phyloP scores from a whole-genome alignment of 768 basidiomycete species.

The Tubosaeta sp. region DNA sequence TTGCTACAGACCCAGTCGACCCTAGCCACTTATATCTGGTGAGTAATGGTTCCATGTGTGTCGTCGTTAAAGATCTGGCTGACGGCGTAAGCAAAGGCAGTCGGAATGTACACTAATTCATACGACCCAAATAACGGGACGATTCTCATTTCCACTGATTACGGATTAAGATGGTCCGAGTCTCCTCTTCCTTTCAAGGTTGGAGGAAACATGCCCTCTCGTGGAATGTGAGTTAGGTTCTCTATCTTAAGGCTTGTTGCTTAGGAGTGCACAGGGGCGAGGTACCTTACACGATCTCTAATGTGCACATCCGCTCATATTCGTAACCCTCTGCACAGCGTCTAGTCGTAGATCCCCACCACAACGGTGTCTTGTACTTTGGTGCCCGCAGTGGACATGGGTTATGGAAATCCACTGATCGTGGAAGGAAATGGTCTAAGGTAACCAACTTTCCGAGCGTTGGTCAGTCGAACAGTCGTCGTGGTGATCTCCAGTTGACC shows the following conservation, averaged over 20 bases:
- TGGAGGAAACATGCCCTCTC: slow-evolving; percentile 42
- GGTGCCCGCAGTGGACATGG: slow-evolving; percentile 63
- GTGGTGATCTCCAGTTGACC: not conserved
- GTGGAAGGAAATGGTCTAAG: slow-evolving; percentile 53
- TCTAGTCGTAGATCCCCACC: slow-evolving; percentile 59
- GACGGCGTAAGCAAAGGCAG: not conserved
- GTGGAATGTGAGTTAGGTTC: slow-evolving; percentile 47
- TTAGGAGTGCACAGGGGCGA: slow-evolving; percentile 6
- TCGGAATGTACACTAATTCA: slow-evolving; percentile 11
- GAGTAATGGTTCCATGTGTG: not conserved
- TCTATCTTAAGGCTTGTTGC: not conserved
- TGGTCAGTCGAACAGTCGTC: slow-evolving; percentile 35
- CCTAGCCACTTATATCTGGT: slow-evolving; percentile 49
- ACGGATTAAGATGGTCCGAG: slow-evolving; percentile 51
- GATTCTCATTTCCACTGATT: slow-evolving; percentile 57
- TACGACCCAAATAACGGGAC: slow-evolving; percentile 27
- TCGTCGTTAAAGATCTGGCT: not conserved
- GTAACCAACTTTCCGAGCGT: slow-evolving; percentile 56
- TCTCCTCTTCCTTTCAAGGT: slow-evolving; percentile 60
- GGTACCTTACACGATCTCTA: not conserved
- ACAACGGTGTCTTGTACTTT: slow-evolving; percentile 57
- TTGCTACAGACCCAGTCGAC: slow-evolving; percentile 60
- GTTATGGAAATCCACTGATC: slow-evolving; percentile 62
- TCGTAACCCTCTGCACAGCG: slow-evolving; percentile 34
- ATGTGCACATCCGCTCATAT: not conserved